A percentile compares a stretch with the other conserved stretches of the same genome.
Evolutionary conservation across 257 asterid species (phyloP).

Genomic region (Solanum dulcamara): DNA sequence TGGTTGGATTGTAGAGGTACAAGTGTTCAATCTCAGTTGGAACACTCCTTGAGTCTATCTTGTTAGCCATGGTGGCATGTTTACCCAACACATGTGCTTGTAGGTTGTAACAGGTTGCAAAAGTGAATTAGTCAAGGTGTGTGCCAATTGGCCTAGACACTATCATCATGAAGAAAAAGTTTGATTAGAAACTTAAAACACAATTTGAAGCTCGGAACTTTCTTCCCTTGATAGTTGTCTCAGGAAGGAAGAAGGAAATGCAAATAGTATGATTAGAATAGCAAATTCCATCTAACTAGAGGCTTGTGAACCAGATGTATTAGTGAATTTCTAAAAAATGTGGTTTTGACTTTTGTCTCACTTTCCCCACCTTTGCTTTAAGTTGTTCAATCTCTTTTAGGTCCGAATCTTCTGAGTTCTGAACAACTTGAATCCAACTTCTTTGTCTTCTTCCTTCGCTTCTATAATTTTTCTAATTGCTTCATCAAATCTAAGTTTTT

Average conservation of each 20-base stretch:
- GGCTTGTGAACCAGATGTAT: not conserved
- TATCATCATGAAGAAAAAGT: not conserved
- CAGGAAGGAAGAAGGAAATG: not conserved
- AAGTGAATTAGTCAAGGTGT: not conserved
- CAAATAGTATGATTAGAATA: not conserved
- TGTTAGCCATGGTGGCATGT: not conserved
- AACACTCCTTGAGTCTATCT: not conserved
- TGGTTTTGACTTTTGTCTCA: not conserved
- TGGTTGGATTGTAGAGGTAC: not conserved
- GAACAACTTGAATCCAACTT: not conserved
- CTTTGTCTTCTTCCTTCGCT: not conserved
- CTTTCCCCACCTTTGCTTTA: not conserved
- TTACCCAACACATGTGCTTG: not conserved
- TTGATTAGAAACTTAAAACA: not conserved
- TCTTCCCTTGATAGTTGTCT: not conserved
- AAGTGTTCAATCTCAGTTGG: not conserved
- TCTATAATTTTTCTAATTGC: not conserved
- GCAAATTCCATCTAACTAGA: not conserved
- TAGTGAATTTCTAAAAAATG: not conserved
- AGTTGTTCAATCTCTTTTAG: not conserved
- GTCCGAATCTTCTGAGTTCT: not conserved
- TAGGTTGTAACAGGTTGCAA: not conserved
- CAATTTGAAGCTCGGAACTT: not conserved
- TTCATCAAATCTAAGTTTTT: not conserved
- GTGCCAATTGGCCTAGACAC: not conserved